Evolutionary conservation across 202 grass and related monocot species (phyloP).

Genomic region (Musa balbisiana): DNA sequence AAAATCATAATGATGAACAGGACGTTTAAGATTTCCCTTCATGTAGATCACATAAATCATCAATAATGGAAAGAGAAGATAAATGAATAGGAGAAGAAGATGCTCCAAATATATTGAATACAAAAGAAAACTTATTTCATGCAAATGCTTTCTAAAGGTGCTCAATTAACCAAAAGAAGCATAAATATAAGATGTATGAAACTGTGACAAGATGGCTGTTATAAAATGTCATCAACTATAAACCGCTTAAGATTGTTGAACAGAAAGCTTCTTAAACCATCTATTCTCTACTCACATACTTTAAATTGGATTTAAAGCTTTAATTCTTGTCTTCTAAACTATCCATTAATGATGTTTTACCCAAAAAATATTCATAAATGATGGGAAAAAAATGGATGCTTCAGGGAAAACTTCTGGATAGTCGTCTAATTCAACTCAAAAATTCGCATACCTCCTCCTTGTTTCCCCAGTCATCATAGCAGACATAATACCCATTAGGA

Average conservation of each 20-base stretch:
- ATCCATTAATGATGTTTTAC: neutral
- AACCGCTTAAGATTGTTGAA: neutral
- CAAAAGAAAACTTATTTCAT: neutral
- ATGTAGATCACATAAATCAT: no score
- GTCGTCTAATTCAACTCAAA: neutral
- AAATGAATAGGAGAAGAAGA: neutral
- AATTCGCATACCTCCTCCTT: constrained; percentile 67
- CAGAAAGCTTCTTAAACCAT: neutral
- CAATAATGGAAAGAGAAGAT: neutral
- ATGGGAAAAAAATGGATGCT: neutral
- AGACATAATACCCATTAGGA: constrained; percentile 76
- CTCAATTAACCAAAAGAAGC: neutral
- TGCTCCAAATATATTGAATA: neutral
- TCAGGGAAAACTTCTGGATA: neutral
- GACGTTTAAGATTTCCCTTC: no score
- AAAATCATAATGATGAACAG: neutral
- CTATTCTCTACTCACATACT: neutral
- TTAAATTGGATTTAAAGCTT: neutral
- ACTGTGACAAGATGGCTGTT: neutral
- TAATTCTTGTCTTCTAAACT: neutral
- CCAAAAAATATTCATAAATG: neutral
- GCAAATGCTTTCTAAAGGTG: neutral
- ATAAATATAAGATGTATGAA: neutral
- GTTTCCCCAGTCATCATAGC: constrained; percentile 70
- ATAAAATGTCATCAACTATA: neutral